Conservation (phyloP, 139 green algal species). For the Coccomyxa sp. region DNA sequence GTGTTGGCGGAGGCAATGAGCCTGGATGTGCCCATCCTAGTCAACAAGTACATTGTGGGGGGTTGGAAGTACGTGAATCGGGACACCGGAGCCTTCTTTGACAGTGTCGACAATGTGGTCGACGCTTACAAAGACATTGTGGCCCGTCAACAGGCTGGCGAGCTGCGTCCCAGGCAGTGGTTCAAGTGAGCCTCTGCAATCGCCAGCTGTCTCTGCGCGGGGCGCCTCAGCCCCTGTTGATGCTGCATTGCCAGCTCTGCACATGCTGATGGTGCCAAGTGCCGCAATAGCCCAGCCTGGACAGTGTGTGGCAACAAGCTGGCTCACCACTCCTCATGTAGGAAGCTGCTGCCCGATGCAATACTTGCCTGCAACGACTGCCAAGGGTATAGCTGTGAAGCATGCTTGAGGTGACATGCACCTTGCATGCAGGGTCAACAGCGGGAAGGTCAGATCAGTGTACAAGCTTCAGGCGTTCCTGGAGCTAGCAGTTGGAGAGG, state of each 20-base stretch:
- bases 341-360: too few relatives aligned
- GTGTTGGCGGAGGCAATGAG: constrained; percentile 23
- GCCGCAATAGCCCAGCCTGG: too few relatives aligned
- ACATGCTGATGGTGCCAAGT: too few relatives aligned
- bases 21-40: constrained; percentile 13
- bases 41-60: constrained; percentile 26
- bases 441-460: constrained; percentile 4
- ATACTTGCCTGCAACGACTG: too few relatives aligned
- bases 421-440: constrained; percentile 15
- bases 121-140: neutral
- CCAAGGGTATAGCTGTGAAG: too few relatives aligned
- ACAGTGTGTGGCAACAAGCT: too few relatives aligned
- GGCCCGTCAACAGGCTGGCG: neutral
- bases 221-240: neutral
- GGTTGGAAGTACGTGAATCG: constrained; percentile 29
- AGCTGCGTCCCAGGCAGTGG: constrained; percentile 15
- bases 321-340: too few relatives aligned
- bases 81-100: constrained; percentile 19
- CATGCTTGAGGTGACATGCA: too few relatives aligned
- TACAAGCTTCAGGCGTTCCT: constrained; percentile 20
- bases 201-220: neutral
- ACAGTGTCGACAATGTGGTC: neutral
- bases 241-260: too few relatives aligned
- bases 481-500: constrained; percentile 12
- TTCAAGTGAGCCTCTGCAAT: constrained; percentile 6